phyloP scores from a whole-genome alignment of 129 eudicot species.

The Scalesia atractyloides region DNA sequence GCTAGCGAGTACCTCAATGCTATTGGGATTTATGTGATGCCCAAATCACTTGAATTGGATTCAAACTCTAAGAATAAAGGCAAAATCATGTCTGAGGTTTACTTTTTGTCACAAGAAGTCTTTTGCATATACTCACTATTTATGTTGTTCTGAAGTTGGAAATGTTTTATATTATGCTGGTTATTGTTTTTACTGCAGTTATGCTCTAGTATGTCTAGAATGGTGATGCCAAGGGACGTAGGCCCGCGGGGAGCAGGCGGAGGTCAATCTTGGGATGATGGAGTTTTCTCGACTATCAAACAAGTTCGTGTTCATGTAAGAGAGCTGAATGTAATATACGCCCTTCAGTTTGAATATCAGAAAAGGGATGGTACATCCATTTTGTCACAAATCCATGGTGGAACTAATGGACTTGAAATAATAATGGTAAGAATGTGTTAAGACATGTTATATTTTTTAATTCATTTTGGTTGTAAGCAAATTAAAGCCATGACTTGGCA shows the following conservation, averaged over 20 bases:
- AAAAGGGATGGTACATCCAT: constrained; percentile 27
- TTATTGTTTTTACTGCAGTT: not conserved
- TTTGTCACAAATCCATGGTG: constrained; percentile 34
- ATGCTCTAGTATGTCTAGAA: not conserved
- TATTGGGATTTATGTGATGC: constrained; percentile 31
- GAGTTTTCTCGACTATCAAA: constrained; percentile 25
- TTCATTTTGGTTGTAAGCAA: no score
- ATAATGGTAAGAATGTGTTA: not conserved
- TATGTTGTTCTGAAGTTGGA: not conserved
- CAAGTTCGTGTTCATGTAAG: constrained; percentile 17
- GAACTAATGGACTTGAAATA: constrained; percentile 8
- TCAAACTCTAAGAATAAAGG: not conserved
- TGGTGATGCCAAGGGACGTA: not conserved
- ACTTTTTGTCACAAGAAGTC: not conserved
- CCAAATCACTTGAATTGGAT: not conserved
- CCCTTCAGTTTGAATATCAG: constrained; percentile 19
- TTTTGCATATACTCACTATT: not conserved
- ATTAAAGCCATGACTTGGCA: not conserved
- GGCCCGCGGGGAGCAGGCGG: constrained; percentile 38
- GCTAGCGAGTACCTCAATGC: not conserved
- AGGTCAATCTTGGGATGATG: constrained; percentile 40
- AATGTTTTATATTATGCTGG: not conserved
- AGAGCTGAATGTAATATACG: not conserved
- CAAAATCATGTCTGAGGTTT: not conserved
- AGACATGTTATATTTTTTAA: not conserved